Base-by-base conservation (phyloP, 495 filamentous ascomycete genomes). In the Lasiosphaeris hirsuta region DNA sequence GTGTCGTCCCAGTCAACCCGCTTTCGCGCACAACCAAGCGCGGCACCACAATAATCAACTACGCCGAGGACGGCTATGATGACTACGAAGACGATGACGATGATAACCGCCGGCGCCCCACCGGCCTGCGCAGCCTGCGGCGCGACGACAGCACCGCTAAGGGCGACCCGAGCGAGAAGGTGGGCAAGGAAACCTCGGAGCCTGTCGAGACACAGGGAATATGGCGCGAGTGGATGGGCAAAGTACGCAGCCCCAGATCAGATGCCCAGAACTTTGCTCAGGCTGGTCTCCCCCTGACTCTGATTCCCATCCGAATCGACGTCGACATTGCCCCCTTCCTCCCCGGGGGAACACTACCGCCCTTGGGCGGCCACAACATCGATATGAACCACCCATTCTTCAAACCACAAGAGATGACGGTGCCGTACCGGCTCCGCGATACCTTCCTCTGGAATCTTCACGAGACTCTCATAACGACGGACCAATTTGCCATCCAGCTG, bases 381-480 rank as follows among this genome's bases (percentile, higher is more conserved):
- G 78, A 77, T 44, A 64, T 63, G 4, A 78, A 79, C 13, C 72
- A 89, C 54, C 85, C 89, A 5, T 83, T 85, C n/a, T 96, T 93
- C 73, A 84, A 83, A 63, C 75, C 78, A 19, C 88, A 86, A 33
- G 92, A 97, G 40, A 74, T 82, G 46, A 86, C 90, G 18, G 86
- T 92, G 13, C 84, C 88, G 3, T 96, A 87, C 69, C 81, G 93
- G 45, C 78, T 99, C 36, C 91, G 96, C 70, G 94, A 99, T 62
- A 88, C 86, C 23, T 97, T 99, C 66, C 72, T 97, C 19, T 99
- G 94, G 94, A 99, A 99, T 67, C 79, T 99, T 9, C 92, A 97
- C 71, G 94, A 99, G 74, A 89, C 89, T 1, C 75, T 96, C 34
- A 88, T 92, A 10, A 99, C 94, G 0, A 96, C 94, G 4, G 94